phyloP scores from a whole-genome alignment of 768 basidiomycete species.

The Tulasnella sp. region DNA sequence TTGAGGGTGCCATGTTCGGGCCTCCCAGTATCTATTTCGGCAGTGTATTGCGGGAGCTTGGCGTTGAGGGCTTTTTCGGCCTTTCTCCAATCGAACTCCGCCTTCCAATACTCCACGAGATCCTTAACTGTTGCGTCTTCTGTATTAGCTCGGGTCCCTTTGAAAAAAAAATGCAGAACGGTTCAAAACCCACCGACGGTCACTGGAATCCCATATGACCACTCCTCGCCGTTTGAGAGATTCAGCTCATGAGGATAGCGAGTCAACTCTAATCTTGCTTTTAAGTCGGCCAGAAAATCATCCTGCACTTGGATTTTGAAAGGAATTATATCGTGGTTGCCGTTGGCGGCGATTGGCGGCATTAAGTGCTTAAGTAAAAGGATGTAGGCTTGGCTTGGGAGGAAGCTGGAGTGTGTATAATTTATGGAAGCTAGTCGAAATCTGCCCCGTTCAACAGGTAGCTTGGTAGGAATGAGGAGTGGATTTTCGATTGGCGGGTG shows the following conservation, averaged over 20 bases:
- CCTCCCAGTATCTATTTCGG: not conserved
- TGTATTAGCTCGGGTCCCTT: not conserved
- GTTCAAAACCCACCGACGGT: not conserved
- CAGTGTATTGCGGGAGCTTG: not conserved
- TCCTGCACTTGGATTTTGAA: not conserved
- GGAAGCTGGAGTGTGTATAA: too few relatives aligned
- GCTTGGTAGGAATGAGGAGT: too few relatives aligned
- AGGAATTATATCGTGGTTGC: not conserved
- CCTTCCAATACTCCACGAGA: not conserved
- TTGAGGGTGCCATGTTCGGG: not conserved
- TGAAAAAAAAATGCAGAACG: not conserved
- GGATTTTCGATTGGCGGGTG: too few relatives aligned
- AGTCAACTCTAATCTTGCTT: not conserved
- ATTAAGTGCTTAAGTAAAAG: too few relatives aligned
- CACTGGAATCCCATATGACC: not conserved
- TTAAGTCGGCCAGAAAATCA: not conserved
- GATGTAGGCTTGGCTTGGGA: too few relatives aligned
- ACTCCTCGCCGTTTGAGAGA: not conserved
- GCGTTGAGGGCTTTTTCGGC: not conserved
- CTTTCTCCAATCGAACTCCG: slow-evolving; percentile 3
- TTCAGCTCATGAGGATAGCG: not conserved
- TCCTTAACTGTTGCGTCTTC: not conserved
- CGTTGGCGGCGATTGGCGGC: too few relatives aligned
- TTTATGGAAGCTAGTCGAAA: too few relatives aligned
- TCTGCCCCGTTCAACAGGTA: too few relatives aligned